These are phyloP conservation scores for Citrullus colocynthis DNA, from an alignment of 306 rosid species.

Conservation along the genomic window DNA sequence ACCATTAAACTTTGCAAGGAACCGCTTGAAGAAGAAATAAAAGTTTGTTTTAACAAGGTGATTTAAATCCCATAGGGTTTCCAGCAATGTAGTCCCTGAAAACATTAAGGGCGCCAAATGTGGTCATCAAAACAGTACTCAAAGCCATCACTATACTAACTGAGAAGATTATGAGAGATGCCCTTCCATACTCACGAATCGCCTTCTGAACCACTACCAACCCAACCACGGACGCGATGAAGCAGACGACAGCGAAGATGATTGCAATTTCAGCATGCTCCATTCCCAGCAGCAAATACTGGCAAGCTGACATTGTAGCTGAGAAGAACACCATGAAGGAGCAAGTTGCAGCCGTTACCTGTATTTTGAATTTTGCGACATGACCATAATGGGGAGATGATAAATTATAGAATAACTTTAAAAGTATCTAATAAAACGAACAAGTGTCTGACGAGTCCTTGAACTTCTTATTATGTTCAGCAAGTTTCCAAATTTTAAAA, in stretches of 20 bases:
- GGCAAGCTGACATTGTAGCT: conserved; percentile 70
- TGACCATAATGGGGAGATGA: background rate
- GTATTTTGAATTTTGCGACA: background rate
- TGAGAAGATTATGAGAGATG: conserved; percentile 73
- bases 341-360: conserved; percentile 83
- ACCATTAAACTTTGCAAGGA: background rate
- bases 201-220: conserved; percentile 53
- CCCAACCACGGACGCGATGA: conserved; percentile 60
- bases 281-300: conserved; percentile 68
- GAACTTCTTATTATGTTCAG: background rate
- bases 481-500: too few relatives aligned
- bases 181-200: conserved; percentile 52
- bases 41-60: conserved; percentile 35
- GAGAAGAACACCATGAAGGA: conserved; percentile 96
- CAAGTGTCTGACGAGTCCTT: background rate
- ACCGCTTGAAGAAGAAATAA: background rate
- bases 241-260: conserved; percentile 40
- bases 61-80: conserved; percentile 68
- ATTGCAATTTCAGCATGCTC: conserved; percentile 42
- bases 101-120: conserved; percentile 49
- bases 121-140: conserved; percentile 71
- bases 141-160: conserved; percentile 60
- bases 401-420: too few relatives aligned
- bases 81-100: conserved; percentile 52
- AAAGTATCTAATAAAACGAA: background rate